Percentiles rank a stretch among this genome's conserved stretches.
These are phyloP conservation scores for Cucurbita maxima DNA, from an alignment of 306 rosid genomes.

Conservation along the genomic window DNA sequence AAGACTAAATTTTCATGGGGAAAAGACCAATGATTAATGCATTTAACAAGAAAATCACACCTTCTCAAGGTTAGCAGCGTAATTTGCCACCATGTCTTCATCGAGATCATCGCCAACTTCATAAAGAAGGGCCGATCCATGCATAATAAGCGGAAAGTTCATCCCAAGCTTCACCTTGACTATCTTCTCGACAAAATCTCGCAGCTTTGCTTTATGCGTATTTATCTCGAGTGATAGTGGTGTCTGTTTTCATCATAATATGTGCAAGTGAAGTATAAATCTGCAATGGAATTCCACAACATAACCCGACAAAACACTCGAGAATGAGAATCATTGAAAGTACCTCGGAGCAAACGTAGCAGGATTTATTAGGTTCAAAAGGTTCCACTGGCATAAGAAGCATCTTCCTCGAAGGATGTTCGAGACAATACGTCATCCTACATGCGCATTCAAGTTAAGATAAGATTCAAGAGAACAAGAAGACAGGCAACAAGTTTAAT, in stretches of 20 bases:
- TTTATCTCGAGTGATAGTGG: conserved; percentile 79
- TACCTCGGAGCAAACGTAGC: conserved; percentile 98
- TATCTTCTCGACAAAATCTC: conserved; percentile 76
- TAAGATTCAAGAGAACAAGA: background rate
- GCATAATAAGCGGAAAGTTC: conserved; percentile 75
- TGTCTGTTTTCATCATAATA: conserved; percentile 37
- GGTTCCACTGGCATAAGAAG: conserved; percentile 97
- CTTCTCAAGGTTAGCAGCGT: conserved; percentile 81
- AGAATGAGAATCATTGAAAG: background rate
- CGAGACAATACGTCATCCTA: conserved; percentile 96
- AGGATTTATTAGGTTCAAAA: conserved; percentile 78
- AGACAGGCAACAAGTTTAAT: background rate
- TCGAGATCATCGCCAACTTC: conserved; percentile 96
- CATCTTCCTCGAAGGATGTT: conserved; percentile 76
- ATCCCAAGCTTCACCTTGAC: conserved; percentile 85
- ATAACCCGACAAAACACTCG: background rate
- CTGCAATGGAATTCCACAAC: background rate
- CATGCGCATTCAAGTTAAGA: background rate
- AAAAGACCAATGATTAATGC: background rate
- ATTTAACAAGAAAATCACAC: conserved; percentile 21
- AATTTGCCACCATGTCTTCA: conserved; percentile 52
- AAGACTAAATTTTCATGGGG: background rate
- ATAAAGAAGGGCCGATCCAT: conserved; percentile 57
- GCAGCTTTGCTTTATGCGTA: conserved; percentile 57
- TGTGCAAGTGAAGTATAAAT: conserved; percentile 1